Evolutionary conservation across 2,329 filamentous ascomycete genomes (phyloP), one percentile per base, ranked within the genome.

Genomic region (Apiospora phragmitis): DNA sequence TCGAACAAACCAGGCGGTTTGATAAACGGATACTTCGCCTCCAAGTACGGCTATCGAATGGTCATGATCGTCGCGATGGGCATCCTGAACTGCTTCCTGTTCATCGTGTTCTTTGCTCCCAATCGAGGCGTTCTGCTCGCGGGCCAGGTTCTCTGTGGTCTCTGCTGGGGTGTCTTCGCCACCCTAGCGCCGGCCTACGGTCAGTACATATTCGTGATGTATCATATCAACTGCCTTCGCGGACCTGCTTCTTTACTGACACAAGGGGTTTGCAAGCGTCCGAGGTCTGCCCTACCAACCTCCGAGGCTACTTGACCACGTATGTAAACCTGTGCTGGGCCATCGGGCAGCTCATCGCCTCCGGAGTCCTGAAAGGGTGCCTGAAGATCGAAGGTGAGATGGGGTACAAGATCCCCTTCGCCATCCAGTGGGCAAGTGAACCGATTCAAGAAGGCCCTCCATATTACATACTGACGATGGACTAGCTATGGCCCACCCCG

Each of bases 251-350:
- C 14, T 11, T 49, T 18, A 16, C 66, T 49, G 3, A 51, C 42
- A 4, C 42, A 4, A 11, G 8, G 4, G 0, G 9, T 0, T 9
- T 24, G 4, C 0, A 12, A 69, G 68, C 79, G 2, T 81, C 79
- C 9, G 80, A 81, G 68, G 77, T 81, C 45, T 78, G 78, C 68
- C 80, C 79, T 18, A 77, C 76, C 1, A 76, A 76, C 12, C 74
- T 81, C 42, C 77, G 80, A 47, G 77, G 75, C n/a, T 81, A 80
- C 70, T 69, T 87, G 41, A 85, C 83, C 0, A 82, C 81, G 0
- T 85, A 83, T 70, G 81, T 83, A 26, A 85, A 86, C 71, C 76
- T 86, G 69, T 86, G 84, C 70, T 86, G 84, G 80, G 82, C 82
- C 9, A 76, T 84, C 26, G 84, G 84, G 2, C 83, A 85, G 70